These are phyloP conservation scores for Aspergillus sp. DNA, from an alignment of 2,329 filamentous ascomycete species.

Conservation along the genomic window DNA sequence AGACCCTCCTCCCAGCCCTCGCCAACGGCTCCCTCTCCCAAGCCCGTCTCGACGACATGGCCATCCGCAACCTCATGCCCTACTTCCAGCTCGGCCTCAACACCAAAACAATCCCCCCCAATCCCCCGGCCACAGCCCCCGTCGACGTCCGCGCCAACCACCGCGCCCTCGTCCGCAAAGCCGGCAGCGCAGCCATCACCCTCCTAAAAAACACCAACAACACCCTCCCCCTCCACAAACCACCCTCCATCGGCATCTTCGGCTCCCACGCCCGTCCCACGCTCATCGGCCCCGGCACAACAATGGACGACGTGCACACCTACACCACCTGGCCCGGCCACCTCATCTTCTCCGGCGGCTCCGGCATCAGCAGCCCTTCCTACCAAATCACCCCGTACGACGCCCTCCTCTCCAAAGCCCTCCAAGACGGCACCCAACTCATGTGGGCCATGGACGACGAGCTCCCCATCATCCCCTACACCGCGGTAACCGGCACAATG, in stretches of 20 bases:
- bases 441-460: too few relatives aligned
- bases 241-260: conserved; percentile 8
- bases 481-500: too few relatives aligned
- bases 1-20: neutral
- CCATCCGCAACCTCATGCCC: conserved; percentile 45
- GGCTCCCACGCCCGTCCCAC: neutral
- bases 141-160: conserved; percentile 53
- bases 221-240: conserved; percentile 42
- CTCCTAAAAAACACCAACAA: conserved; percentile 54
- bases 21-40: conserved; percentile 44
- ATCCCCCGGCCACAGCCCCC: neutral
- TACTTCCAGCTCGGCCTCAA: too few relatives aligned
- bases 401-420: too few relatives aligned
- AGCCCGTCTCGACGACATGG: conserved; percentile 50
- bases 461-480: too few relatives aligned
- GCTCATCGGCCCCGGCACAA: neutral
- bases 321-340: too few relatives aligned
- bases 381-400: too few relatives aligned
- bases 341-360: neutral
- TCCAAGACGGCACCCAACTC: too few relatives aligned
- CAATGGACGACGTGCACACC: too few relatives aligned
- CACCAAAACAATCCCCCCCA: too few relatives aligned
- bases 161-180: conserved; percentile 43
- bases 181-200: conserved; percentile 59
- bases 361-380: neutral